Conservation (phyloP, 768 basidiomycete species). For the Pleurotus platypus region DNA sequence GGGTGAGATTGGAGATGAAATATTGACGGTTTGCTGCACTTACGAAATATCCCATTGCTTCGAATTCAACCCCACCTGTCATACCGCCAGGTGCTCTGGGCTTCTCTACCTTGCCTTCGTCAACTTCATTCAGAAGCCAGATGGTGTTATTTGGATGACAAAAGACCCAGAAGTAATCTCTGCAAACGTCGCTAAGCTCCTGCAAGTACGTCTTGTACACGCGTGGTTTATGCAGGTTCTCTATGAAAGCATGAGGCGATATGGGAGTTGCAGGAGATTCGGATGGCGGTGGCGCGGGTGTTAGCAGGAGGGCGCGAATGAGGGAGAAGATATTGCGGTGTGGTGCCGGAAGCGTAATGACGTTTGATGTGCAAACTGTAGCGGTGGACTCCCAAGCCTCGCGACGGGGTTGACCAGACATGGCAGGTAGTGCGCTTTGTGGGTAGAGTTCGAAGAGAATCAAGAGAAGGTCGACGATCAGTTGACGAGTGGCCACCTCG, state of each 20-base stretch:
- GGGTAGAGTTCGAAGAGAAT: slow-evolving; percentile 90
- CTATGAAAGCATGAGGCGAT: slow-evolving; percentile 82
- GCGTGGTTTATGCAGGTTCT: slow-evolving; percentile 59
- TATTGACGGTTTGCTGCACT: slow-evolving; percentile 22
- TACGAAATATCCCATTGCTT: slow-evolving; percentile 95
- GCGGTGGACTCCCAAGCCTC: slow-evolving; percentile 54
- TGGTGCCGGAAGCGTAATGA: slow-evolving; percentile 67
- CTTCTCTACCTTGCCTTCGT: slow-evolving; percentile 82
- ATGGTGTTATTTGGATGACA: slow-evolving; percentile 93
- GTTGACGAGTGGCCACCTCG: slow-evolving; percentile 83
- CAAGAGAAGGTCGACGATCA: slow-evolving; percentile 86
- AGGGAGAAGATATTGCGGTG: slow-evolving; percentile 74
- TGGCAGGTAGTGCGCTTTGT: slow-evolving; percentile 56
- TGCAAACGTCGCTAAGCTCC: slow-evolving; percentile 84
- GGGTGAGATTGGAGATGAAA: not conserved
- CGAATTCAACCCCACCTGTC: slow-evolving; percentile 97
- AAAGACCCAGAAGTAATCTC: slow-evolving; percentile 97
- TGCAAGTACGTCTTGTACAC: slow-evolving; percentile 80
- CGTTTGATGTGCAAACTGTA: slow-evolving; percentile 30
- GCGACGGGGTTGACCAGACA: slow-evolving; percentile 34
- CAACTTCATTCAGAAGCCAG: slow-evolving; percentile 82
- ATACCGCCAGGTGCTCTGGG: slow-evolving; percentile 95
- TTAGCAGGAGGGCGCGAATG: slow-evolving; percentile 72
- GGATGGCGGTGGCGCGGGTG: slow-evolving; percentile 60
- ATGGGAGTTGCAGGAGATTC: slow-evolving; percentile 60